phyloP scores from a whole-genome alignment of 352 stramenopile genomes.

The Pythium scleroteichum region DNA sequence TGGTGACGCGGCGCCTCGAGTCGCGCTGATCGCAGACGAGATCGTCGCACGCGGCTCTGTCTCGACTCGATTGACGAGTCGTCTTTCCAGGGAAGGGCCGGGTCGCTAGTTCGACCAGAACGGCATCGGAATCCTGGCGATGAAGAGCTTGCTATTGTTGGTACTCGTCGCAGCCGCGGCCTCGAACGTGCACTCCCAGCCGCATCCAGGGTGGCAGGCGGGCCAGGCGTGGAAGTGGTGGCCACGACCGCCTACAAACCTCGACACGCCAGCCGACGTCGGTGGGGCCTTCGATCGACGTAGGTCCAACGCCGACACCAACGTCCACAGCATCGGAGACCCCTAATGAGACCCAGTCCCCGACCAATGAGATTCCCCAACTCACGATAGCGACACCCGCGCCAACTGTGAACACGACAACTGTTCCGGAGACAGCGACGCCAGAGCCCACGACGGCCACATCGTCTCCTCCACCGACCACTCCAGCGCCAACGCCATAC shows the following conservation, averaged over 20 bases:
- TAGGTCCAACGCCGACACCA: neutral
- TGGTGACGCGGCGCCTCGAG: neutral
- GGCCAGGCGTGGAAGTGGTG: slow-evolving; percentile 5
- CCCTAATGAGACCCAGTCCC: neutral
- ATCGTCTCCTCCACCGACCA: neutral
- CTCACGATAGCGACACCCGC: neutral
- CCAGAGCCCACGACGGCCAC: neutral
- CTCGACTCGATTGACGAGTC: too few species aligned
- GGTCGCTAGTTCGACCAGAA: too few species aligned
- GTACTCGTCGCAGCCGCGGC: neutral
- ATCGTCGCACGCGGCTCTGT: too few species aligned
- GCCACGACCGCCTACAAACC: slow-evolving; percentile 2
- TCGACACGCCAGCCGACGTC: slow-evolving; percentile 6
- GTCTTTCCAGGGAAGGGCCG: too few species aligned
- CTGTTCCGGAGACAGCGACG: neutral
- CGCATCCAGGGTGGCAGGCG: neutral
- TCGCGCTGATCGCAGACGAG: too few species aligned
- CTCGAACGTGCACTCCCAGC: neutral
- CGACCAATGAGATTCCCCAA: neutral
- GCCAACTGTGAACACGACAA: neutral
- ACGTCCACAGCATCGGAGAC: neutral
- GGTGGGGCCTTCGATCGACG: too few species aligned
- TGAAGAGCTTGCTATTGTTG: neutral
- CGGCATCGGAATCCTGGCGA: too few species aligned
- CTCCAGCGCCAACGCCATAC: slow-evolving; percentile 17